phyloP scores from a whole-genome alignment of 192 early-diverging fungal species.

The Coemansia sp. region DNA sequence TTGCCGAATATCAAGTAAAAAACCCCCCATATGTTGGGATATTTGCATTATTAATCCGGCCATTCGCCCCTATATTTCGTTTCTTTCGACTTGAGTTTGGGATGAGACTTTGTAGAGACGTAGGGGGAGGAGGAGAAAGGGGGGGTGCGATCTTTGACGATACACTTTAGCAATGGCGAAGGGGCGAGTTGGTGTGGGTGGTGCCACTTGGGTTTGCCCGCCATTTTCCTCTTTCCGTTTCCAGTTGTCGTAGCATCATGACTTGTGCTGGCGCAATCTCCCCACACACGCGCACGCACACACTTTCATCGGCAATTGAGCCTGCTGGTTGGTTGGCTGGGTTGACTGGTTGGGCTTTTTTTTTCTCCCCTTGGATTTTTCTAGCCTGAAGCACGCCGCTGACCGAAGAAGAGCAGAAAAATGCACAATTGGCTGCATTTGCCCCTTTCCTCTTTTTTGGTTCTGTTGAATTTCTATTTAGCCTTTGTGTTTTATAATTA shows the following conservation, averaged over 20 bases:
- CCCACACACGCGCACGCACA: conserved; percentile 1
- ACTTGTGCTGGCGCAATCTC: not conserved
- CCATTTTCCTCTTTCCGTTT: not conserved
- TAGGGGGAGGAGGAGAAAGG: too few species aligned
- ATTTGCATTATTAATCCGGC: too few species aligned
- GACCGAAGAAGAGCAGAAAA: not conserved
- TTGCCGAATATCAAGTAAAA: too few species aligned
- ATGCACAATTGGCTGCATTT: not conserved
- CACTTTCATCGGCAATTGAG: not conserved
- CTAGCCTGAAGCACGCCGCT: not conserved
- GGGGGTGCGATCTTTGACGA: too few species aligned
- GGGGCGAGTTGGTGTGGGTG: too few species aligned
- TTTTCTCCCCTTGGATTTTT: not conserved
- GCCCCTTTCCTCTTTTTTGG: not conserved
- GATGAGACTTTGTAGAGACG: too few species aligned
- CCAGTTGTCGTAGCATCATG: not conserved
- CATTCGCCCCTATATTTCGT: too few species aligned
- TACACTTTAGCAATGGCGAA: not conserved
- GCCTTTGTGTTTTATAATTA: conserved; percentile 3
- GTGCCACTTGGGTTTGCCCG: not conserved
- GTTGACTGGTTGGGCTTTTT: not conserved
- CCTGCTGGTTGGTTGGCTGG: too few species aligned
- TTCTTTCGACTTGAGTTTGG: too few species aligned
- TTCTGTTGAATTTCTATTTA: conserved; percentile 8
- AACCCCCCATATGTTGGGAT: too few species aligned